These are phyloP conservation scores for Colletotrichum plurivorum DNA, from an alignment of 2,329 filamentous ascomycete species.

Conservation along the genomic window DNA sequence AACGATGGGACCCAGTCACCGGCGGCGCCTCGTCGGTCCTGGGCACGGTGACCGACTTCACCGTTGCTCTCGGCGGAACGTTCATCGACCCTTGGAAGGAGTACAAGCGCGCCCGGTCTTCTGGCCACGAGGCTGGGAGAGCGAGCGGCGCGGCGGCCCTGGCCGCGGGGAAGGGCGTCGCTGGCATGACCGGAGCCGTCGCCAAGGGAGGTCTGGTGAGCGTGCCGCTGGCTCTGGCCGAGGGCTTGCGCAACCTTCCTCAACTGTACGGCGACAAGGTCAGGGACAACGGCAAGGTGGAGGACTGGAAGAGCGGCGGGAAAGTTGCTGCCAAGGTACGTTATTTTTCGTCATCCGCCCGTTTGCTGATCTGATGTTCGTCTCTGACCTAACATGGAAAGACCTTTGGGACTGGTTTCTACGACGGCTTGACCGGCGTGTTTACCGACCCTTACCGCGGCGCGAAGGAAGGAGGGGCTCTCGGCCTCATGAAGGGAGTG, in stretches of 20 bases:
- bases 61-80: slow-evolving; percentile 30
- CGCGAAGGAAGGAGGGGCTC: slow-evolving; percentile 48
- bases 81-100: slow-evolving; percentile 40
- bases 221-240: slow-evolving; percentile 52
- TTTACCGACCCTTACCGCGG: slow-evolving; percentile 49
- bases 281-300: slow-evolving; percentile 49
- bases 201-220: slow-evolving; percentile 53
- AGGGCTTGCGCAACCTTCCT: slow-evolving; percentile 52
- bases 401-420: slow-evolving; percentile 46
- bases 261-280: slow-evolving; percentile 53
- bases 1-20: slow-evolving; percentile 48
- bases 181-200: slow-evolving; percentile 45
- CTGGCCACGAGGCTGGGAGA: slow-evolving; percentile 19
- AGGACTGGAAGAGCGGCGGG: slow-evolving; percentile 50
- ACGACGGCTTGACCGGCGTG: slow-evolving; percentile 49
- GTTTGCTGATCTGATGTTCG: background rate
- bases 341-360: rapidly evolving
- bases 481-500: slow-evolving; percentile 51
- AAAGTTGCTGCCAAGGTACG: slow-evolving; percentile 47
- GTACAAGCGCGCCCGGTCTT: slow-evolving; percentile 18
- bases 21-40: slow-evolving; percentile 27
- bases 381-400: background rate
- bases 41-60: slow-evolving; percentile 36
- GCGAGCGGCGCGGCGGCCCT: slow-evolving; percentile 29
- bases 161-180: slow-evolving; percentile 41